Conservation (phyloP, 345 rosid genomes). For the Eucalyptus grandis region DNA sequence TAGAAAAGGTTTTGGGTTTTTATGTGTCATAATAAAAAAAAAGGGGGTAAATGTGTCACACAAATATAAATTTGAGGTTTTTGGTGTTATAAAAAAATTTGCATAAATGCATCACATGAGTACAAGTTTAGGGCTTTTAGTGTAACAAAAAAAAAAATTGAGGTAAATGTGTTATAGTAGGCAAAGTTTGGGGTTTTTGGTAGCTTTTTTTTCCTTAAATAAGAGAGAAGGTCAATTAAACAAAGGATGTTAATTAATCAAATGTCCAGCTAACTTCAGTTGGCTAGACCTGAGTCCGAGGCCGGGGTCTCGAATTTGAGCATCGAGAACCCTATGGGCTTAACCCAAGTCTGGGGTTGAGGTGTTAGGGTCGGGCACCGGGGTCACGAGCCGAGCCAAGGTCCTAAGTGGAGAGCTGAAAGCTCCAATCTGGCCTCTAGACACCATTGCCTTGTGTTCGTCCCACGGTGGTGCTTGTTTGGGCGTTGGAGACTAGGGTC, state of each 20-base stretch:
- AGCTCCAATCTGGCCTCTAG: not conserved
- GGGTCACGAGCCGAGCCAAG: not conserved
- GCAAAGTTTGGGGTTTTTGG: no score
- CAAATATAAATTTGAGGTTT: no score
- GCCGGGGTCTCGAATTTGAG: not conserved
- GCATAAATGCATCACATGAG: no score
- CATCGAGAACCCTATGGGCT: not conserved
- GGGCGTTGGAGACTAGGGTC: not conserved
- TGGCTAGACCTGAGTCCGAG: not conserved
- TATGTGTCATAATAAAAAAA: no score
- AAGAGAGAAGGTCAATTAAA: not conserved
- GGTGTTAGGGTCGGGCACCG: not conserved
- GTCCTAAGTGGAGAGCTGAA: not conserved
- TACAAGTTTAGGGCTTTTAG: no score
- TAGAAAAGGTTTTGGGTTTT: no score
- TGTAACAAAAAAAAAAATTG: no score
- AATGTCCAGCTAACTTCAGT: not conserved
- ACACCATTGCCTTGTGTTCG: not conserved
- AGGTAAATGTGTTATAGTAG: no score
- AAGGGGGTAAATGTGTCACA: no score
- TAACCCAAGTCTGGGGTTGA: not conserved
- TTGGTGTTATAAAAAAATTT: no score
- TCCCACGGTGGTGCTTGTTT: not conserved
- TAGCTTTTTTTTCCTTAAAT: no score
- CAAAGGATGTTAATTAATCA: not conserved